Conservation (phyloP, 768 basidiomycete species). For the Tubosaeta sp. region DNA sequence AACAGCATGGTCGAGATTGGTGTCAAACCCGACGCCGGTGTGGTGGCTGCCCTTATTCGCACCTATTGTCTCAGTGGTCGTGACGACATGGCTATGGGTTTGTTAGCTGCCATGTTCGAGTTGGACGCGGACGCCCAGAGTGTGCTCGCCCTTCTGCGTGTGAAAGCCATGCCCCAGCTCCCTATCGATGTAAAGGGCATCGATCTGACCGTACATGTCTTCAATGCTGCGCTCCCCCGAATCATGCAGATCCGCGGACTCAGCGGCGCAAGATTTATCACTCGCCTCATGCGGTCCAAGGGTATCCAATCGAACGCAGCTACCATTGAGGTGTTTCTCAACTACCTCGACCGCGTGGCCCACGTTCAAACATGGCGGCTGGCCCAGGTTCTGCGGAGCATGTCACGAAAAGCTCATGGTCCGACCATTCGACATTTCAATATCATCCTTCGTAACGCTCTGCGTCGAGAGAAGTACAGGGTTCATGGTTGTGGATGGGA, state of each 20-base stretch:
- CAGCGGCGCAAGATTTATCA: constrained; percentile 39
- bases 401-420: constrained; percentile 39
- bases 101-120: constrained; percentile 47
- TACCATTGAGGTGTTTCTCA: constrained; percentile 54
- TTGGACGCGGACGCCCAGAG: constrained; percentile 20
- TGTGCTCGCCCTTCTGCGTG: constrained; percentile 18
- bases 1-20: constrained; percentile 42
- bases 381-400: constrained; percentile 42
- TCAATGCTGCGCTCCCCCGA: constrained; percentile 60
- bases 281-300: constrained; percentile 52
- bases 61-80: constrained; percentile 48
- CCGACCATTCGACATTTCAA: constrained; percentile 59
- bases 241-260: constrained; percentile 48
- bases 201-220: constrained; percentile 41
- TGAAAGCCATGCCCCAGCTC: constrained; percentile 14
- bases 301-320: constrained; percentile 47
- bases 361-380: constrained; percentile 43
- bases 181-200: constrained; percentile 28
- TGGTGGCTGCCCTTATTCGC: constrained; percentile 52
- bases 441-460: constrained; percentile 45
- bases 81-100: constrained; percentile 45
- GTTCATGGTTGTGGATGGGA: constrained; percentile 47
- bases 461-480: constrained; percentile 50
- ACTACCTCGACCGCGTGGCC: constrained; percentile 44
- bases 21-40: constrained; percentile 42